A percentile compares a stretch with the other conserved stretches of the same genome.
phyloP scores from a whole-genome alignment of 352 stramenopile genomes.

The Pythium vanterpoolii region DNA sequence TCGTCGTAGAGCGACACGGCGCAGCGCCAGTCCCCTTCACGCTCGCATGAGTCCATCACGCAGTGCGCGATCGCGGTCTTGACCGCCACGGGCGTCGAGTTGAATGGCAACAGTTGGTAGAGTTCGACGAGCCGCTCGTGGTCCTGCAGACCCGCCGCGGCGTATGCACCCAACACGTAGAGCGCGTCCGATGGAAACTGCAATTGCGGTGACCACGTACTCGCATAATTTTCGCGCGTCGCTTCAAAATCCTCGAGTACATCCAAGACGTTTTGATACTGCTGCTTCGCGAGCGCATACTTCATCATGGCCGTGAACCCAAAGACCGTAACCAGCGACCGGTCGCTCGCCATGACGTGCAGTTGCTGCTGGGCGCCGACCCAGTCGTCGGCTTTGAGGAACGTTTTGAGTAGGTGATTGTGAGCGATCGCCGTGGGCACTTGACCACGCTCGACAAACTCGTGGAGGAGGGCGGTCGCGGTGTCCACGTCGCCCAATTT shows the following conservation, averaged over 20 bases:
- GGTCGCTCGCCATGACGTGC: constrained; percentile 35
- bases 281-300: constrained; percentile 39
- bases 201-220: constrained; percentile 50
- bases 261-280: constrained; percentile 40
- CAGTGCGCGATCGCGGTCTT: constrained; percentile 46
- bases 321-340: constrained; percentile 57
- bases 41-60: constrained; percentile 58
- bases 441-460: constrained; percentile 60
- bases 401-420: constrained; percentile 73
- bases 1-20: constrained; percentile 79
- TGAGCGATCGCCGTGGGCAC: constrained; percentile 55
- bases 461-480: constrained; percentile 45
- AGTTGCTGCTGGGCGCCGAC: constrained; percentile 43
- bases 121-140: constrained; percentile 61
- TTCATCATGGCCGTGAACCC: constrained; percentile 77
- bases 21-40: constrained; percentile 62
- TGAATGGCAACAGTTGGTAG: constrained; percentile 41
- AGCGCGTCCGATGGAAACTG: constrained; percentile 66
- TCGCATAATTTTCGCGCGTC: constrained; percentile 38
- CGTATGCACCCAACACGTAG: constrained; percentile 57
- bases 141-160: constrained; percentile 40
- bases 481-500: constrained; percentile 41
- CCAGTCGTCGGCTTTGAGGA: constrained; percentile 57
- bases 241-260: constrained; percentile 65
- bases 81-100: constrained; percentile 50